Evolutionary conservation across 345 rosid species (phyloP).

Genomic region (Gossypium bickii): DNA sequence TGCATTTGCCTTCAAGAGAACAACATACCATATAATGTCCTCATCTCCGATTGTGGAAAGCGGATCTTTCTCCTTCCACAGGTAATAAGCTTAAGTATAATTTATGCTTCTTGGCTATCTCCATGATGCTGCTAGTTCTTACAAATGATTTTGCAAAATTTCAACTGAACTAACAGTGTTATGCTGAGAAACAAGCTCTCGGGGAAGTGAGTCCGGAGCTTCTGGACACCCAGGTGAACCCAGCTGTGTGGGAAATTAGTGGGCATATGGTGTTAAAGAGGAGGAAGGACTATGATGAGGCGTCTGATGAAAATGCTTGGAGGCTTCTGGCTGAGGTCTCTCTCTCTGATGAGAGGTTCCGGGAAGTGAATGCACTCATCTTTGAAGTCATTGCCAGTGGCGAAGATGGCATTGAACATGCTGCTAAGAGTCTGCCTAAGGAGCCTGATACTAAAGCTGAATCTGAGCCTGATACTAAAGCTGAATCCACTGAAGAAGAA

Average conservation of each 20-base stretch:
- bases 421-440: slow-evolving; percentile 17
- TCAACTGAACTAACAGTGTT: slow-evolving; percentile 57
- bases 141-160: background rate
- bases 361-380: slow-evolving; percentile 63
- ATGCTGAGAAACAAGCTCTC: slow-evolving; percentile 94
- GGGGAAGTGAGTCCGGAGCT: slow-evolving; percentile 80
- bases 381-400: slow-evolving; percentile 47
- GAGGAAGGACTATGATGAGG: slow-evolving; percentile 82
- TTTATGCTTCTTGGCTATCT: background rate
- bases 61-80: slow-evolving; percentile 78
- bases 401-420: slow-evolving; percentile 20
- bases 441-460: slow-evolving; percentile 24
- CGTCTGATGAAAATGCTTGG: slow-evolving; percentile 89
- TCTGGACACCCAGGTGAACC: slow-evolving; percentile 93
- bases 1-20: slow-evolving; percentile 85
- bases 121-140: background rate
- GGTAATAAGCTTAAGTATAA: slow-evolving; percentile 37
- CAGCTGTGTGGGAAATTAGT: slow-evolving; percentile 98
- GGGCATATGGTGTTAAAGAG: slow-evolving; percentile 97
- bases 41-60: slow-evolving; percentile 77
- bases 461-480: slow-evolving; percentile 25
- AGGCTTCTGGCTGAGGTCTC: slow-evolving; percentile 87
- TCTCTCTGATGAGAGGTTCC: slow-evolving; percentile 77
- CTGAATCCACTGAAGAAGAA: slow-evolving; percentile 17
- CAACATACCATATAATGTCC: slow-evolving; percentile 84